Conservation (phyloP, 2,329 filamentous ascomycete species). For the Aureobasidium sp. region DNA sequence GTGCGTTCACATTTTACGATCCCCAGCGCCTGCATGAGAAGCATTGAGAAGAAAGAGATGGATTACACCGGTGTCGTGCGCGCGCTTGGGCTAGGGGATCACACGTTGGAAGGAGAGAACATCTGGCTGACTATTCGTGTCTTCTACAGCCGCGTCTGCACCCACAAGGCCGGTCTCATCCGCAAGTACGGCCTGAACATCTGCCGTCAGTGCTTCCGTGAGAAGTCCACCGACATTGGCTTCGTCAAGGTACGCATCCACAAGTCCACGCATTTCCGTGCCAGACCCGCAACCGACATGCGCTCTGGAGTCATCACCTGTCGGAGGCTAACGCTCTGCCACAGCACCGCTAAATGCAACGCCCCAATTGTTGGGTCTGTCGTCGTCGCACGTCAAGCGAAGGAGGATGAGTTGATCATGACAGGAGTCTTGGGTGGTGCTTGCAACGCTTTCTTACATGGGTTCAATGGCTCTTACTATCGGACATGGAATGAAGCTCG, state of each 20-base stretch:
- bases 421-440: slow-evolving; percentile 16
- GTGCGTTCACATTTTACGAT: slow-evolving; percentile 52
- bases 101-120: not conserved
- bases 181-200: slow-evolving; percentile 97
- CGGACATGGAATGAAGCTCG: slow-evolving; percentile 17
- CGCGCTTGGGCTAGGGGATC: not conserved
- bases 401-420: slow-evolving; percentile 13
- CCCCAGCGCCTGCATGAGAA: not conserved
- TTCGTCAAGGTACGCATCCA: slow-evolving; percentile 55
- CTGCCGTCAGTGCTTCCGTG: slow-evolving; percentile 65
- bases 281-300: slow-evolving; percentile 13
- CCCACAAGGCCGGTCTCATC: slow-evolving; percentile 97
- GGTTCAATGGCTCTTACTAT: slow-evolving; percentile 17
- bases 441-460: slow-evolving; percentile 10
- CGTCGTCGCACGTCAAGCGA: slow-evolving; percentile 13
- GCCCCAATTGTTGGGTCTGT: not conserved
- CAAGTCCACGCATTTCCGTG: slow-evolving; percentile 1
- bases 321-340: slow-evolving; percentile 5
- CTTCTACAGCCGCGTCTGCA: slow-evolving; percentile 65
- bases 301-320: slow-evolving; percentile 14
- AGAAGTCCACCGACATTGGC: slow-evolving; percentile 61
- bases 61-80: not conserved
- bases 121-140: slow-evolving; percentile 24
- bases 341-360: slow-evolving; percentile 30
- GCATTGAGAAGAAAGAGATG: slow-evolving; percentile 1